Base-by-base conservation (phyloP, 139 green algal species). In the Chlorella sp. region DNA sequence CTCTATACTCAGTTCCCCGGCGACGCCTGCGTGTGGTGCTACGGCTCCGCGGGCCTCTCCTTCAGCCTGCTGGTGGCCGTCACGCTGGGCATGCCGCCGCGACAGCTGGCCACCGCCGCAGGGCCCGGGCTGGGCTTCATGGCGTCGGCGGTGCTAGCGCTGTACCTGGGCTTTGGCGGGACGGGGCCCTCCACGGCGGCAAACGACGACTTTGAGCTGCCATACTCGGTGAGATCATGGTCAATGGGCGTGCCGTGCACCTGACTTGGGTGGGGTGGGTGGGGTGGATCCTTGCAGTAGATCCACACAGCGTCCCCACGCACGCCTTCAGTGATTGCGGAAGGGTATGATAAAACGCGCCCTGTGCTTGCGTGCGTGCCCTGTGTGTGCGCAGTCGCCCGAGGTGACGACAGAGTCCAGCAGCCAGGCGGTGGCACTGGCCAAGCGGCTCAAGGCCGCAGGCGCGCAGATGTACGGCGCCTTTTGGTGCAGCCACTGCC, bases 401-500 rank as follows among this genome's bases (percentile, higher is more conserved):
- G 68, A 65, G 3, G 74, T 88, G 30, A 83, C 71, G 3, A 73
- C 51, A 0, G 32, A 77, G 14, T 84, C 77, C 63, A 74, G n/a
- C 35, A 23, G 63, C 3, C 35, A 74, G 31, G 73, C 82, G 29
- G 51, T 85, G 4, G 32, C 35, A 5, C 74, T 88, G 59, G 74
- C 79, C 5, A 31, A 71, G 66, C 76, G 87, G 5, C 79, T 98
- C 50, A 78, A 49, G 26, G 51, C 81, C 1, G 78, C 86, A 31
- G 95, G 93, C 1, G 94, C 95, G 0, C 86, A 90, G 34, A 97
- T 99, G 92, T 99, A 98, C 74, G 95, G 95, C 69, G 95, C 95
- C 2, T 99, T 99, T 72, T 99, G 95, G 95, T 99, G 95, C 88
- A 89, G 75, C 23, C 95, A 99, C 82, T 99, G 95, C 83, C 90